Evolutionary conservation across 2,329 filamentous ascomycete genomes (phyloP), one percentile per base, ranked within the genome.

Genomic region (Phoma sp.): DNA sequence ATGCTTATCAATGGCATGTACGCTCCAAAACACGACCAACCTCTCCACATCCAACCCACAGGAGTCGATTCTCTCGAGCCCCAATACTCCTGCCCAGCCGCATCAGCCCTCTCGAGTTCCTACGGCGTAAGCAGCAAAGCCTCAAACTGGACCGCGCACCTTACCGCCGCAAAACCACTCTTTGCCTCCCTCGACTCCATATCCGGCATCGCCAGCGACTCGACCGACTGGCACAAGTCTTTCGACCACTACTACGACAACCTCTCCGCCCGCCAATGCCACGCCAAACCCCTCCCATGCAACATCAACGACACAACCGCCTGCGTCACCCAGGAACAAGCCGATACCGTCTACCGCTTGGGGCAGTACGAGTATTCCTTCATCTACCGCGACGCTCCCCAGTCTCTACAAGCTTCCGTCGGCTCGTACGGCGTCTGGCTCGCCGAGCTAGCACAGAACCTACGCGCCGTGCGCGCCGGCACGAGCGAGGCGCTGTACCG

Each of bases 231-330:
- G 79, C 90, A 94, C 68, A 80, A 76, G 36, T 87, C 83, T 48
- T 88, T 89, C 65, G 91, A 95, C 69, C 91, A 92, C 74, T 95
- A 95, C 77, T 95, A 88, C 66, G 91, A 95, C 72, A 95, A 92
- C 67, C 82, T 95, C 1, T 92, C 89, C 0, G 88, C 90, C 0
- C 83, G 90, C 0, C 88, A 92, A 69, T 95, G 91, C 72, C 90
- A 95, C 69, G 78, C 74, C 17, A 90, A 89, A 66, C 84, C 89
- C 0, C 78, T 93, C 0, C 91, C 90, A 0, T 94, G 90, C 76
- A 85, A 83, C 58, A 72, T 60, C 49, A 81, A 81, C 57, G 80
- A 82, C 48, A 76, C 73, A 0, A 61, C 76, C 0, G 74, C 77
- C 1, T 94, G 91, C 68, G 77, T 93, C 36, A 83, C 83, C 2